A percentile compares a stretch with the other conserved stretches of the same genome.
These are phyloP conservation scores for Pisolithus thermaeus DNA, from an alignment of 1,284 basidiomycete species.

Conservation along the genomic window DNA sequence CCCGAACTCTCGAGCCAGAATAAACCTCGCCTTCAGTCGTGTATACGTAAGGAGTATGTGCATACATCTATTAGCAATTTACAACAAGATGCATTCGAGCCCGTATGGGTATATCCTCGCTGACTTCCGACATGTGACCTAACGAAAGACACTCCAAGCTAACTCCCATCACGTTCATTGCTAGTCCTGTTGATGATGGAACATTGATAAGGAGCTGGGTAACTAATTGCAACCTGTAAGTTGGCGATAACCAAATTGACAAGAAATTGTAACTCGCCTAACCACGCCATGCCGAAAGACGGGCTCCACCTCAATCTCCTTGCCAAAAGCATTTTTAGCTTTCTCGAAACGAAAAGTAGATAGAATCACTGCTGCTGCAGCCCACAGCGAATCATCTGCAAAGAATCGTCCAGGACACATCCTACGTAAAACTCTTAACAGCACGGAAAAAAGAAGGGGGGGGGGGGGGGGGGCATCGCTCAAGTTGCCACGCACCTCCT, in stretches of 20 bases:
- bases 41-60: too few relatives aligned
- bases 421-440: not conserved
- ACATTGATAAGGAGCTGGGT: not conserved
- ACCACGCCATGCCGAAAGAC: constrained; percentile 14
- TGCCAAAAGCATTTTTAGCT: constrained; percentile 10
- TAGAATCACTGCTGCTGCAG: constrained; percentile 18
- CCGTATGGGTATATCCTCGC: too few relatives aligned
- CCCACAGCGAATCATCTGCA: constrained; percentile 23
- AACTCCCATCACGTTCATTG: too few relatives aligned
- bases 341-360: constrained; percentile 17
- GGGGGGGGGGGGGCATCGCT: too few relatives aligned
- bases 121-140: too few relatives aligned
- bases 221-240: not conserved
- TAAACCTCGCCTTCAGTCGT: not conserved
- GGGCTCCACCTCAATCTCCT: constrained; percentile 14
- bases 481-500: constrained; percentile 14
- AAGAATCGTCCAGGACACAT: constrained; percentile 23
- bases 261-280: constrained; percentile 4
- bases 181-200: not conserved
- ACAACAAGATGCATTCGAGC: too few relatives aligned
- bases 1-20: too few relatives aligned
- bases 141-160: too few relatives aligned
- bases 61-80: too few relatives aligned
- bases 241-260: not conserved
- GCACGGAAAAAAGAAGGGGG: too few relatives aligned